These are phyloP conservation scores for Musa beccarii DNA, from an alignment of 176 grass and related monocot genomes.

Conservation along the genomic window DNA sequence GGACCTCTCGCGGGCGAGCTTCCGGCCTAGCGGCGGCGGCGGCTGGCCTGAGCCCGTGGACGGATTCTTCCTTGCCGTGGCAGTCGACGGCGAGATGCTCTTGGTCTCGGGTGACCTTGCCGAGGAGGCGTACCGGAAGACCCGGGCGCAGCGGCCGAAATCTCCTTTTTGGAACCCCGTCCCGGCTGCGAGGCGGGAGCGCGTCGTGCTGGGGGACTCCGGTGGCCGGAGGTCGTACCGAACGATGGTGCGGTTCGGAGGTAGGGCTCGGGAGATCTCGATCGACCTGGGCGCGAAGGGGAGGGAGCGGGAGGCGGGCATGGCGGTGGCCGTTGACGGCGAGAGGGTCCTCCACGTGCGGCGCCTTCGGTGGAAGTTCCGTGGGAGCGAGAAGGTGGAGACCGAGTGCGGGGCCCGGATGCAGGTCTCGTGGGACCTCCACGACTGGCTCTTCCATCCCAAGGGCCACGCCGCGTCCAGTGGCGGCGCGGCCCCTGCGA, in stretches of 20 bases:
- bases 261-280: constrained; percentile 66
- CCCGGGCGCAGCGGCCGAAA: constrained; percentile 18
- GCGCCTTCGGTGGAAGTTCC: constrained; percentile 84
- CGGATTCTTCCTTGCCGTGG: constrained; percentile 63
- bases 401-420: constrained; percentile 45
- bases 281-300: constrained; percentile 42
- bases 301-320: constrained; percentile 30
- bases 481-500: constrained; percentile 8
- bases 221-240: constrained; percentile 20
- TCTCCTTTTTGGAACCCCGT: constrained; percentile 8
- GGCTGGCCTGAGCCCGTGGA: constrained; percentile 40
- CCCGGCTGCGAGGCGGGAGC: constrained; percentile 60
- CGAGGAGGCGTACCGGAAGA: constrained; percentile 69
- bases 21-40: constrained; percentile 32
- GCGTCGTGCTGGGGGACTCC: constrained; percentile 48
- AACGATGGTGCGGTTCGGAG: constrained; percentile 60
- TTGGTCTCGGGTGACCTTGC: constrained; percentile 63
- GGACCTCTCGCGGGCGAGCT: constrained; percentile 65
- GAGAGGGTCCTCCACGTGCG: constrained; percentile 56
- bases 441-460: constrained; percentile 75
- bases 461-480: constrained; percentile 16
- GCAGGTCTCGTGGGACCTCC: constrained; percentile 81
- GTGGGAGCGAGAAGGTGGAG: constrained; percentile 71
- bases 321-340: constrained; percentile 65
- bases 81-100: constrained; percentile 63